A percentile compares a stretch with the other conserved stretches of the same genome.
These are phyloP conservation scores for Annona cherimola DNA, from an alignment of 164 flowering plant genomes.

Conservation along the genomic window DNA sequence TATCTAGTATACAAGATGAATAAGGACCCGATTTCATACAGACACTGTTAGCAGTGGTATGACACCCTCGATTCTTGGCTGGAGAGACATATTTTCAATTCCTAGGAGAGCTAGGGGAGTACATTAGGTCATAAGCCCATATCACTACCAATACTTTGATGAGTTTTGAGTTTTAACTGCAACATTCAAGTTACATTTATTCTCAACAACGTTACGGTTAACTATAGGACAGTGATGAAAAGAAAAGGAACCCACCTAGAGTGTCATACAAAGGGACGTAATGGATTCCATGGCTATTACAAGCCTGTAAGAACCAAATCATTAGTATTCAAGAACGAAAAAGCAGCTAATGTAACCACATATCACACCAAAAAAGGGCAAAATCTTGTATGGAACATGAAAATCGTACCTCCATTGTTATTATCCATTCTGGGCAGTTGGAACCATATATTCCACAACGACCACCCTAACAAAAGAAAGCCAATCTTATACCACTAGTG, in stretches of 20 bases:
- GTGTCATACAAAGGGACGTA: constrained; percentile 95
- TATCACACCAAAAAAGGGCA: neutral
- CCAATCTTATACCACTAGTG: neutral
- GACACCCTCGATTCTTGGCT: too few relatives aligned
- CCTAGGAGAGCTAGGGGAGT: too few relatives aligned
- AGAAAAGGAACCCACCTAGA: constrained; percentile 46
- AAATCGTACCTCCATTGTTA: constrained; percentile 72
- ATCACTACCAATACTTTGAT: too few relatives aligned
- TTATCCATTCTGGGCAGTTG: constrained; percentile 91
- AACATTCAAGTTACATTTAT: too few relatives aligned
- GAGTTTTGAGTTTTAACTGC: too few relatives aligned
- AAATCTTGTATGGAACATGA: neutral
- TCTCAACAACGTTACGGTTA: neutral
- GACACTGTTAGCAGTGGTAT: too few relatives aligned
- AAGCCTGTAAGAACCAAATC: constrained; percentile 51
- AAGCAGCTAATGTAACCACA: neutral
- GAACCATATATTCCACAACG: constrained; percentile 89
- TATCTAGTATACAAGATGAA: too few relatives aligned
- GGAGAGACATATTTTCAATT: too few relatives aligned
- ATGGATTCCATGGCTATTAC: constrained; percentile 64
- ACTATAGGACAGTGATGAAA: neutral
- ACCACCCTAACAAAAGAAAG: constrained; percentile 49
- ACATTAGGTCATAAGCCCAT: too few relatives aligned
- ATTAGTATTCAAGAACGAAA: neutral
- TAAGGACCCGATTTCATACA: too few relatives aligned